Percentiles rank a stretch among this genome's conserved stretches.
Conservation (phyloP, 306 rosid genomes). For the Vigna reflexopilosa region DNA sequence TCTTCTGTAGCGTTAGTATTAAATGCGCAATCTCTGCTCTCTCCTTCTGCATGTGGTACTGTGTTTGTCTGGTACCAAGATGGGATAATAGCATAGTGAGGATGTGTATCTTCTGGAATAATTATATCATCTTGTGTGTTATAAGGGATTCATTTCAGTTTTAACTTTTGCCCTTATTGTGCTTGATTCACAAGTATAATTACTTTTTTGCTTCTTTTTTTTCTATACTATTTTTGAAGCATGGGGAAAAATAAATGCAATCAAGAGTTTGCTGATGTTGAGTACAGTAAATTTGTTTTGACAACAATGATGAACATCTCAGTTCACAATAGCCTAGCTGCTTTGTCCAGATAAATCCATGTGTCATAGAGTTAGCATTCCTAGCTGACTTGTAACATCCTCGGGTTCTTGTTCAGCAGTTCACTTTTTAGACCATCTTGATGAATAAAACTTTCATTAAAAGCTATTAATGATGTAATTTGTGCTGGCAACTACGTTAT, state of each 20-base stretch:
- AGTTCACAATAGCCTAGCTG: constrained; percentile 15
- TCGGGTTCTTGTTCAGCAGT: constrained; percentile 13
- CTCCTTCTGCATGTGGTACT: background rate
- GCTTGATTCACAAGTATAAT: background rate
- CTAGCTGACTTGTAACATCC: constrained; percentile 6
- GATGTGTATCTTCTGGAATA: constrained; percentile 14
- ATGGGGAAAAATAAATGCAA: constrained; percentile 20
- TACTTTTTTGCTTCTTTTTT: background rate
- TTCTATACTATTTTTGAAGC: background rate
- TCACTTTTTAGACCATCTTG: background rate
- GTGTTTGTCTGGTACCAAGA: background rate
- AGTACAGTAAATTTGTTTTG: constrained; percentile 4
- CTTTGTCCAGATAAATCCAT: constrained; percentile 15
- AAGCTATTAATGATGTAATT: background rate
- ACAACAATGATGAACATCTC: constrained; percentile 3
- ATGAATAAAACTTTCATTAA: constrained; percentile 1
- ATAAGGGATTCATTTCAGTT: background rate
- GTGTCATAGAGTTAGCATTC: constrained; percentile 13
- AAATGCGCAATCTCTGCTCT: background rate
- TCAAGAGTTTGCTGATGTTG: constrained; percentile 26
- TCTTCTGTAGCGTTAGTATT: constrained; percentile 13
- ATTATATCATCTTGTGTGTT: constrained; percentile 8
- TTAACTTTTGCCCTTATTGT: constrained; percentile 4
- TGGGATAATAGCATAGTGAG: constrained; percentile 27
- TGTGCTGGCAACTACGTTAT: constrained; percentile 17